Percentiles rank a stretch among this genome's conserved stretches.
These are phyloP conservation scores for Mycena capillaripes DNA, from an alignment of 768 basidiomycete genomes.

Conservation along the genomic window DNA sequence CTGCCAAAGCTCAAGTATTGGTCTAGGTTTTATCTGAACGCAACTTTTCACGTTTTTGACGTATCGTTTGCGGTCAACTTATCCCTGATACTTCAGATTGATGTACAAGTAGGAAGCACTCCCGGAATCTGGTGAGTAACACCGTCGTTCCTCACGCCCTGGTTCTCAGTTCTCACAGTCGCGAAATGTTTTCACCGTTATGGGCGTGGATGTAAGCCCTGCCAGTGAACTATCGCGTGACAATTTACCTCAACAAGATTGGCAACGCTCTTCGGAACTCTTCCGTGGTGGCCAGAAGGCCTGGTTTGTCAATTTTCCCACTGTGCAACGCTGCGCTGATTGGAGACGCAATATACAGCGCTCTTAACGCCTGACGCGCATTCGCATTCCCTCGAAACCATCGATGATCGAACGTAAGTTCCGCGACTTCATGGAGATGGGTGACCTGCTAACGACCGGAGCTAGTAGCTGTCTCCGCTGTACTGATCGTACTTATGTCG, in stretches of 20 bases:
- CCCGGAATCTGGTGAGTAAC: not conserved
- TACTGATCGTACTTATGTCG: too few species aligned
- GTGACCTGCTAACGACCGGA: not conserved
- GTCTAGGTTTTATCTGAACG: not conserved
- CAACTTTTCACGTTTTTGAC: not conserved
- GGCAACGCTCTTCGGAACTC: not conserved
- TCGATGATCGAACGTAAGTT: not conserved
- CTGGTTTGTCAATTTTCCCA: not conserved
- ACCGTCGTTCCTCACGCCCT: not conserved
- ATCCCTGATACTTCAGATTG: not conserved
- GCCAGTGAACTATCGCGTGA: not conserved
- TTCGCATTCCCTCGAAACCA: too few species aligned
- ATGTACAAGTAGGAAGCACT: not conserved
- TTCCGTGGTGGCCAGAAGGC: too few species aligned
- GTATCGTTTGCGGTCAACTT: not conserved
- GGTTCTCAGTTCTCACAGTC: not conserved
- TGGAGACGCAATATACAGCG: not conserved
- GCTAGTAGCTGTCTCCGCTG: too few species aligned
- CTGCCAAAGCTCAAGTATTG: not conserved
- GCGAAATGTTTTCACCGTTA: not conserved
- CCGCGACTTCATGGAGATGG: not conserved
- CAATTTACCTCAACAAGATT: not conserved
- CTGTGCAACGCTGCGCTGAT: not conserved
- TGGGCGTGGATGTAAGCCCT: not conserved
- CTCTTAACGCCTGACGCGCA: too few species aligned